Evolutionary conservation across 306 rosid genomes (phyloP).

Genomic region (Corylus americana): DNA sequence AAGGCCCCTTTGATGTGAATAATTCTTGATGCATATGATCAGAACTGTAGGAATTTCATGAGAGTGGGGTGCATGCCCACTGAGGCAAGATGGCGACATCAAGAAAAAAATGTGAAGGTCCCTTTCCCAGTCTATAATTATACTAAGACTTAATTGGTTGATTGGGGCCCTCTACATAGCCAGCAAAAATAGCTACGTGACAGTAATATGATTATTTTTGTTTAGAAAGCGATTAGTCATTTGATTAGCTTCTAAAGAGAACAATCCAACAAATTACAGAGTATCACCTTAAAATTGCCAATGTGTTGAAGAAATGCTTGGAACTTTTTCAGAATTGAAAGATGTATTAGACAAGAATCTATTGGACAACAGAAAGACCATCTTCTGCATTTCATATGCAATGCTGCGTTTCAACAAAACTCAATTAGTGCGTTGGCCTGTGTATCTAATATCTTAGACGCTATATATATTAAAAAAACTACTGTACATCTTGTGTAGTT

Average conservation of each 20-base stretch:
- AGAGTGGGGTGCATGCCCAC: constrained; percentile 24
- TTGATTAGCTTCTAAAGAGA: neutral
- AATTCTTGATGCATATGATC: too few relatives aligned
- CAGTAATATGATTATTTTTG: neutral
- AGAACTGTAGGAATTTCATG: neutral
- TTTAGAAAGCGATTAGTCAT: neutral
- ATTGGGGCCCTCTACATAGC: neutral
- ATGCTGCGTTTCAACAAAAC: too few relatives aligned
- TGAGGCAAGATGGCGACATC: constrained; percentile 36
- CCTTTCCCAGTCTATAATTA: neutral
- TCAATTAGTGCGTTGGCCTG: too few relatives aligned
- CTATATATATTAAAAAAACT: too few relatives aligned
- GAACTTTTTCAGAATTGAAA: neutral
- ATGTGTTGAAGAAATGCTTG: neutral
- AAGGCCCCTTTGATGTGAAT: constrained; percentile 19
- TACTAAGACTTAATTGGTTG: neutral
- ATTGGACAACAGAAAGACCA: neutral
- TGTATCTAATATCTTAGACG: neutral
- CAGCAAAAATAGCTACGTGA: neutral
- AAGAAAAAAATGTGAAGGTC: constrained; percentile 23
- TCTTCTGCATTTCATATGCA: neutral
- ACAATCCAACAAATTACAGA: neutral
- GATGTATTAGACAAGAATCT: neutral
- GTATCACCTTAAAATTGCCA: neutral
- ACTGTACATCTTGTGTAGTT: too few relatives aligned